Percentiles rank a stretch among this genome's conserved stretches.
phyloP scores from a whole-genome alignment of 1,284 basidiomycete species.

The Mycena sp. region DNA sequence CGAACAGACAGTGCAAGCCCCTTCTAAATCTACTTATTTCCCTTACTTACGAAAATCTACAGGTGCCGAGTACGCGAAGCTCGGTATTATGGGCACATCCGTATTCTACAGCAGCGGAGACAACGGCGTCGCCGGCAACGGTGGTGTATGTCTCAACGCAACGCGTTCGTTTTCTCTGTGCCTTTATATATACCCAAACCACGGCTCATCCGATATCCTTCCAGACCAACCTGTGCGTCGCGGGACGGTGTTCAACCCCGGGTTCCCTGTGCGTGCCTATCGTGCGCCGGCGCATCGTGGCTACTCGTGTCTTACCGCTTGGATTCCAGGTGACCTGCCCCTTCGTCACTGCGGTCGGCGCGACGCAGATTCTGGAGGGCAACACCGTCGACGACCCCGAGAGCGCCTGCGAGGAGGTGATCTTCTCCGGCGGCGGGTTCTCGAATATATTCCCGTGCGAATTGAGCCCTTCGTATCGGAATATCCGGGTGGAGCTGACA shows the following conservation, averaged over 20 bases:
- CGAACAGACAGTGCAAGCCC: constrained; percentile 26
- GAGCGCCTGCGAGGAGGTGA: constrained; percentile 52
- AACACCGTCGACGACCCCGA: constrained; percentile 52
- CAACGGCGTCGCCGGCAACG: constrained; percentile 50
- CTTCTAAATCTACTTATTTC: constrained; percentile 51
- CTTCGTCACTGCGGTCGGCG: constrained; percentile 65
- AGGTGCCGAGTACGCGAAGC: constrained; percentile 62
- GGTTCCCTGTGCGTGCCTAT: constrained; percentile 53
- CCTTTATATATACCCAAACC: background rate
- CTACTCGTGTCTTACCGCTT: background rate
- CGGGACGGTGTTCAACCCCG: constrained; percentile 58
- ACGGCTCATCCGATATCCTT: background rate
- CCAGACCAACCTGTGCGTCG: constrained; percentile 37
- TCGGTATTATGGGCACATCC: constrained; percentile 58
- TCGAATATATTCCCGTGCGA: constrained; percentile 47
- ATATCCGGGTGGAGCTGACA: too few relatives aligned
- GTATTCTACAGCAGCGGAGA: constrained; percentile 51
- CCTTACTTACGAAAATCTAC: background rate
- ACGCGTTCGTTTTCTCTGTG: constrained; percentile 36
- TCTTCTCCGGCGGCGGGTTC: constrained; percentile 57
- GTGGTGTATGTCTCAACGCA: constrained; percentile 49
- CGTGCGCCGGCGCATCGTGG: too few relatives aligned
- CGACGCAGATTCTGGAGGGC: constrained; percentile 57
- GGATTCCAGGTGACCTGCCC: constrained; percentile 52
- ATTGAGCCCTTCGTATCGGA: background rate